Evolutionary conservation across 129 eudicot genomes (phyloP).

Genomic region (Centrapalus pauciflorus): DNA sequence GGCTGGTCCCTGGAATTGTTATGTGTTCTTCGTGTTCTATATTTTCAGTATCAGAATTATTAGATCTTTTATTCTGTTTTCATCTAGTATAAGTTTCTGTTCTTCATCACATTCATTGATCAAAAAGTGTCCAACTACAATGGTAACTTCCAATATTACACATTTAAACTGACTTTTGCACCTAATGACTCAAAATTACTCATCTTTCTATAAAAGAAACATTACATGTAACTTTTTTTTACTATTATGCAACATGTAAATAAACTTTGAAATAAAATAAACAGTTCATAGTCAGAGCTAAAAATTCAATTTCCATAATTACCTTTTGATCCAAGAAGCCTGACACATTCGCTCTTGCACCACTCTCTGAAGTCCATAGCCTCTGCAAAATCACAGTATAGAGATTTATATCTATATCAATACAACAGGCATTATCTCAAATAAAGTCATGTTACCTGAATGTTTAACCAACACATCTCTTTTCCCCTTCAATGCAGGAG

Average conservation of each 20-base stretch:
- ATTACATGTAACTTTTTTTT: background rate
- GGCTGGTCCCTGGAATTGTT: too few relatives aligned
- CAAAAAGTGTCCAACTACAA: too few relatives aligned
- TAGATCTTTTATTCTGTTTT: too few relatives aligned
- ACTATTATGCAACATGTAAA: background rate
- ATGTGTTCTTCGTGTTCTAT: too few relatives aligned
- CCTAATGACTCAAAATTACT: background rate
- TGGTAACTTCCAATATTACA: too few relatives aligned
- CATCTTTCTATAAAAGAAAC: too few relatives aligned
- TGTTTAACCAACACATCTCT: constrained; percentile 47
- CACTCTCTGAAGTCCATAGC: constrained; percentile 89
- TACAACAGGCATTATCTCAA: background rate
- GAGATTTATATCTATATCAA: too few relatives aligned
- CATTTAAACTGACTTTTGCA: too few relatives aligned
- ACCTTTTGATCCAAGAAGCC: constrained; percentile 87
- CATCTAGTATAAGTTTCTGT: too few relatives aligned
- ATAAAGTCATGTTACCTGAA: constrained; percentile 45
- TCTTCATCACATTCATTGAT: too few relatives aligned
- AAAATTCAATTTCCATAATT: background rate
- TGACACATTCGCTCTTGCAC: constrained; percentile 84
- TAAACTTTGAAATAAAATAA: background rate
- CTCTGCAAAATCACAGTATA: constrained; percentile 39
- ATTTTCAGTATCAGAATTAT: too few relatives aligned
- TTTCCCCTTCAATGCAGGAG: constrained; percentile 61
- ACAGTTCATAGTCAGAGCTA: background rate